Conservation (phyloP, 306 rosid genomes). For the Quercus wislizeni region DNA sequence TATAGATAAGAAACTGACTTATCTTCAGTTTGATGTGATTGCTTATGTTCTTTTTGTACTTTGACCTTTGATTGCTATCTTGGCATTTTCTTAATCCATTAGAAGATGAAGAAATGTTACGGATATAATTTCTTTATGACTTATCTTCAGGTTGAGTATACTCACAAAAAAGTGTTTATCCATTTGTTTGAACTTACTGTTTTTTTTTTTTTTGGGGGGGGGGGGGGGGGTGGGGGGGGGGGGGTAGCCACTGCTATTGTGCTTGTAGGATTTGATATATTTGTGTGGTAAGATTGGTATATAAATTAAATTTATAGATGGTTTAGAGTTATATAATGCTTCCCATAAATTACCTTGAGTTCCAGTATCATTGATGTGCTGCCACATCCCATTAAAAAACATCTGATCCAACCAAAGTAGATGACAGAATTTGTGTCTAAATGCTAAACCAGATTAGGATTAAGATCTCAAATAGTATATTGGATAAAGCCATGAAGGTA, state of each 20-base stretch:
- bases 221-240: too few species aligned
- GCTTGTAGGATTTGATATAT: neutral
- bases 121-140: too few species aligned
- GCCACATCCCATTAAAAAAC: too few species aligned
- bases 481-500: neutral
- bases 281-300: neutral
- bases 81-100: neutral
- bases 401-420: too few species aligned
- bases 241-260: neutral
- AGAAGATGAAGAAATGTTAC: neutral
- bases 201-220: neutral
- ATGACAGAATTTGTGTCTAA: neutral
- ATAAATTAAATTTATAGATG: neutral
- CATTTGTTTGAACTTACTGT: neutral
- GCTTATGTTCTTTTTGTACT: neutral
- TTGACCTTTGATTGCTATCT: neutral
- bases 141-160: neutral
- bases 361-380: too few species aligned
- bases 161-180: neutral
- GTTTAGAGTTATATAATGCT: too few species aligned
- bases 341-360: too few species aligned
- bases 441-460: neutral
- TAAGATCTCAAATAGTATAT: neutral
- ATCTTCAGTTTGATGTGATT: neutral
- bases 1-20: constrained; percentile 5